Conservation (phyloP, 23 red algal species). For the Gracilaria caudata region DNA sequence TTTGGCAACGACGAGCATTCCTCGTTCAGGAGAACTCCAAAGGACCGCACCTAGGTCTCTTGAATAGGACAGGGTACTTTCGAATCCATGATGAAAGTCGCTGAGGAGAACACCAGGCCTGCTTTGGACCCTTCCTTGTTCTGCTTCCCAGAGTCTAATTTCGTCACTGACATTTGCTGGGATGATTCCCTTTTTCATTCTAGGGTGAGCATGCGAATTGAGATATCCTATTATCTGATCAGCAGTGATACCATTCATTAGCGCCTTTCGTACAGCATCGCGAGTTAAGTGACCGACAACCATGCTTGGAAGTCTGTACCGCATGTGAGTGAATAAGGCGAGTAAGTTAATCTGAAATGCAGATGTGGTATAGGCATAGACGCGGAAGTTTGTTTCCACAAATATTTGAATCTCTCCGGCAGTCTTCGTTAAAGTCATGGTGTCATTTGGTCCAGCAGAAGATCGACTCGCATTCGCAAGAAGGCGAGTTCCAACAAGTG, state of each 20-base stretch:
- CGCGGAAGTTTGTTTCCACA: slow-evolving; percentile 97
- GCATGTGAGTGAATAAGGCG: slow-evolving; percentile 86
- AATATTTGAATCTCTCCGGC: slow-evolving; percentile 81
- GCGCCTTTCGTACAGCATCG: slow-evolving; percentile 77
- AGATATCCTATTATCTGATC: slow-evolving; percentile 96
- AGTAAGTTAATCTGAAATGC: slow-evolving; percentile 90
- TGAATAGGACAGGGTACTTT: slow-evolving; percentile 49
- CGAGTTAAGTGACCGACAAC: slow-evolving; percentile 89
- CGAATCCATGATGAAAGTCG: slow-evolving; percentile 73
- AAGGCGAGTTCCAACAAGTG: slow-evolving; percentile 52
- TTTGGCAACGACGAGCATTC: slow-evolving; percentile 47
- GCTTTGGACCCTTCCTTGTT: slow-evolving; percentile 82
- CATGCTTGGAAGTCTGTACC: slow-evolving; percentile 89
- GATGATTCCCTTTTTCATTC: slow-evolving; percentile 76
- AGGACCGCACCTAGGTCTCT: slow-evolving; percentile 66
- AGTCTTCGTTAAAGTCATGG: slow-evolving; percentile 20
- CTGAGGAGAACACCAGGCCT: slow-evolving; percentile 82
- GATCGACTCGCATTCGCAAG: slow-evolving; percentile 38
- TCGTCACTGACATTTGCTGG: slow-evolving; percentile 89
- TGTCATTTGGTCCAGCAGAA: slow-evolving; percentile 22
- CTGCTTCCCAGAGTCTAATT: slow-evolving; percentile 94
- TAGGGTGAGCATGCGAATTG: slow-evolving; percentile 78
- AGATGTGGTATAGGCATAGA: slow-evolving; percentile 95
- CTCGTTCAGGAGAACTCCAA: slow-evolving; percentile 51
- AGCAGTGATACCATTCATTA: slow-evolving; percentile 96